A percentile compares a stretch with the other conserved stretches of the same genome.
Conservation (phyloP, 139 green algal genomes). For the Pedinophyceae sp. region DNA sequence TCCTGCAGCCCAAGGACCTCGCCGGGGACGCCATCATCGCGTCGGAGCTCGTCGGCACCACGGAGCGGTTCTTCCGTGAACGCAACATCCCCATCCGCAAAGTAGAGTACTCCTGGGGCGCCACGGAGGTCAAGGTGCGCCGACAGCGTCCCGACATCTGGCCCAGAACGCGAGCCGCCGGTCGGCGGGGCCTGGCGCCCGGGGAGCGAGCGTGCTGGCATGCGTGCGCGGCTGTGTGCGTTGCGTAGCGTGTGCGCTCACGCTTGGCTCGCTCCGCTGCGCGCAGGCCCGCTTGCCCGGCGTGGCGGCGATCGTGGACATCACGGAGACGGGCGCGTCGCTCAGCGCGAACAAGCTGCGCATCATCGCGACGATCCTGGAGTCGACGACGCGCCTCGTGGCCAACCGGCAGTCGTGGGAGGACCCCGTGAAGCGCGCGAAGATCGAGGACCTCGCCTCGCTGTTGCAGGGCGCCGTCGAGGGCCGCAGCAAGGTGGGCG, state of each 20-base stretch:
- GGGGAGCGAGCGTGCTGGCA: too few relatives aligned
- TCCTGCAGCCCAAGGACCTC: slow-evolving; percentile 13
- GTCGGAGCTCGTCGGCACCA: slow-evolving; percentile 28
- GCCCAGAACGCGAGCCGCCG: too few relatives aligned
- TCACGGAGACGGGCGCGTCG: slow-evolving; percentile 21
- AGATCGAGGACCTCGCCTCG: slow-evolving; percentile 22
- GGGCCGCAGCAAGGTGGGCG: slow-evolving; percentile 14
- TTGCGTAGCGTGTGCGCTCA: too few relatives aligned
- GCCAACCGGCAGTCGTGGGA: slow-evolving; percentile 18
- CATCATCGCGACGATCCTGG: slow-evolving; percentile 19
- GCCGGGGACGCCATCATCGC: slow-evolving; percentile 19
- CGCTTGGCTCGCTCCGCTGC: too few relatives aligned
- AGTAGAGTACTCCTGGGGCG: slow-evolving; percentile 24
- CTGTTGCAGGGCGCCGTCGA: slow-evolving; percentile 18
- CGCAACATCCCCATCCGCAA: slow-evolving; percentile 15
- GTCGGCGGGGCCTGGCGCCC: too few relatives aligned
- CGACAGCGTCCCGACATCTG: too few relatives aligned
- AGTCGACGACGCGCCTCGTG: slow-evolving; percentile 16
- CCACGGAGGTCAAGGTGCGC: slow-evolving; percentile 29
- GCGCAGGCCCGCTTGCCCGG: slow-evolving; percentile 17
- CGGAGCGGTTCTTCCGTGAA: slow-evolving; percentile 21
- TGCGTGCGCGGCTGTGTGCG: too few relatives aligned
- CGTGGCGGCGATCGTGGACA: slow-evolving; percentile 21
- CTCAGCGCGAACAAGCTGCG: slow-evolving; percentile 22
- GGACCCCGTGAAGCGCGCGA: slow-evolving; percentile 16